Conservation (phyloP, 805 yeast species). For the Candida pseudofarinosa region DNA sequence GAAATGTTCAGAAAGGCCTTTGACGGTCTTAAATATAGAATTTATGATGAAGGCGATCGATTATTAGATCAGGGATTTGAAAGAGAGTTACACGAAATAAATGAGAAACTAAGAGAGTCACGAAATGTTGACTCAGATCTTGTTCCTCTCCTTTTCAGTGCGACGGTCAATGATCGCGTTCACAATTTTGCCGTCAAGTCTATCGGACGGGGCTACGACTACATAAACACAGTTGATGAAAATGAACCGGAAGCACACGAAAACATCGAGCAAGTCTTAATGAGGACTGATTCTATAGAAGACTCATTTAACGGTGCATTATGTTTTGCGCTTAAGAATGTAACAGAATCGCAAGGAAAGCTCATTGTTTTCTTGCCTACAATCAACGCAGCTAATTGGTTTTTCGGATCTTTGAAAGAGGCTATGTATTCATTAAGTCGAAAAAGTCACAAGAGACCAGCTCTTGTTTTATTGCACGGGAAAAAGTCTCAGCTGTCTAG, state of each 20-base stretch:
- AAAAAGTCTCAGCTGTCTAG: conserved; percentile 67
- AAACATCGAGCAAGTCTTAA: conserved; percentile 65
- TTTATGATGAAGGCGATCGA: conserved; percentile 91
- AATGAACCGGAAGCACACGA: conserved; percentile 74
- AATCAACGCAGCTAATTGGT: conserved; percentile 60
- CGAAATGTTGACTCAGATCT: conserved; percentile 31
- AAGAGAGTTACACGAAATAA: conserved; percentile 57
- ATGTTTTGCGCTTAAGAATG: conserved; percentile 40
- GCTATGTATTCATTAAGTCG: conserved; percentile 14
- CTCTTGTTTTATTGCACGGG: conserved; percentile 55
- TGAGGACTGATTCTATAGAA: conserved; percentile 50
- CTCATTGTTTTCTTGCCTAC: conserved; percentile 84
- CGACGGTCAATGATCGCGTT: conserved; percentile 75
- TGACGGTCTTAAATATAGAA: conserved; percentile 53
- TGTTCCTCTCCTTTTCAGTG: conserved; percentile 78
- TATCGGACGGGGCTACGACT: conserved; percentile 51
- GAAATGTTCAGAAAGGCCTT: conserved; percentile 45
- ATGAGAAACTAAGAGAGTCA: conserved; percentile 41
- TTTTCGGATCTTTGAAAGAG: conserved; percentile 36
- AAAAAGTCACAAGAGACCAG: conserved; percentile 18
- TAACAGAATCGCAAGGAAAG: conserved; percentile 52
- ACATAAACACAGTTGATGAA: conserved; percentile 69
- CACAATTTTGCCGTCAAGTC: conserved; percentile 57
- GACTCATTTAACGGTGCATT: conserved; percentile 60
- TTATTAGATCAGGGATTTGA: conserved; percentile 78